phyloP scores from a whole-genome alignment of 2,329 filamentous ascomycete genomes.

The Aplosporella prunicola region DNA sequence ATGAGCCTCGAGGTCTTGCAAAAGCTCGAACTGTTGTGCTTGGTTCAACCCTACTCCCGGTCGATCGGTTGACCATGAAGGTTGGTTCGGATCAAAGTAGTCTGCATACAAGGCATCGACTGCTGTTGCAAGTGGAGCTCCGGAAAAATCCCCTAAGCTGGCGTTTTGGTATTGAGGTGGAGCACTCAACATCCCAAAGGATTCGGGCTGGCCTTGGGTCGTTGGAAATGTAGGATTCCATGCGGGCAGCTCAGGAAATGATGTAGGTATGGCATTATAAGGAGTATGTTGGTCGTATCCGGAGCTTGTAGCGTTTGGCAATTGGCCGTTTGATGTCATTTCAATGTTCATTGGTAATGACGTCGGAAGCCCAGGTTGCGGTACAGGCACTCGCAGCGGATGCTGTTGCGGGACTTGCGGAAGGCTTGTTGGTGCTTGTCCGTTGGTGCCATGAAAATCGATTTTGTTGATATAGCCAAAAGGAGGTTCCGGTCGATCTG shows the following conservation, averaged over 20 bases:
- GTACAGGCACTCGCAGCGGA: too few relatives aligned
- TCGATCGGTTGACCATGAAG: constrained; percentile 46
- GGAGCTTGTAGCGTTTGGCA: constrained; percentile 1
- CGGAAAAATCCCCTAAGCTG: background rate
- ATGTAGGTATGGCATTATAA: constrained; percentile 26
- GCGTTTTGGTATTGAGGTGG: constrained; percentile 11
- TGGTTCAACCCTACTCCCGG: constrained; percentile 51
- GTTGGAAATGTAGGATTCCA: constrained; percentile 29
- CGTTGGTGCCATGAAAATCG: constrained; percentile 16
- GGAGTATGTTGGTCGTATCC: constrained; percentile 7
- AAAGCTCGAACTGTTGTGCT: constrained; percentile 72
- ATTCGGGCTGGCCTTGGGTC: constrained; percentile 20
- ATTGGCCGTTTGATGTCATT: constrained; percentile 2
- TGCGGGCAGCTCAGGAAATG: constrained; percentile 27
- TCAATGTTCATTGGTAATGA: background rate
- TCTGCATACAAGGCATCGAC: constrained; percentile 16
- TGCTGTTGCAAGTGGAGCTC: constrained; percentile 1
- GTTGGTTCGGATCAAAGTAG: constrained; percentile 35
- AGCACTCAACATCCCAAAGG: constrained; percentile 18
- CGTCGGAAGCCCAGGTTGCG: constrained; percentile 15
- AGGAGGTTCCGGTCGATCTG: constrained; percentile 23
- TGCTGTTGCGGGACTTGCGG: constrained; percentile 16
- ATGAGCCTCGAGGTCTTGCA: constrained; percentile 63
- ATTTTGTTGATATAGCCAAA: constrained; percentile 29
- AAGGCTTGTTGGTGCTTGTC: constrained; percentile 13